Conservation (phyloP, 331 rosid genomes). For the Rhamnella rubrinervis region DNA sequence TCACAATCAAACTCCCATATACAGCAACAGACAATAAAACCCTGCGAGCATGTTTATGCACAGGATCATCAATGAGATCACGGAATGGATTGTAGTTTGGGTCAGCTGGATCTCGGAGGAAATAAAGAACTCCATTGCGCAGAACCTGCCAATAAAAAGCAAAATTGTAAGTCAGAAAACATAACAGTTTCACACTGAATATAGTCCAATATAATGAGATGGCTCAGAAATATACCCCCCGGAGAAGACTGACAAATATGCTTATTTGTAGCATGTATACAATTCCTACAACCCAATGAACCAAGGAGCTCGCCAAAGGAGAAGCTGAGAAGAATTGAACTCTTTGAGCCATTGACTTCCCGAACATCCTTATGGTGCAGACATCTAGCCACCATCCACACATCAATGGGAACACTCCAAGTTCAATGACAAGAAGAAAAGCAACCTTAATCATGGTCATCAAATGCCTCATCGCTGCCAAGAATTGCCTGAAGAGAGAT, state of each 20-base stretch:
- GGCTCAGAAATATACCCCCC: conserved; percentile 72
- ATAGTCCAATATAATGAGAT: neutral
- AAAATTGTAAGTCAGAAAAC: conserved; percentile 8
- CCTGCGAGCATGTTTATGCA: conserved; percentile 99
- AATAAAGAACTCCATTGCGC: conserved; percentile 95
- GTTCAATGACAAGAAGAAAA: conserved; percentile 94
- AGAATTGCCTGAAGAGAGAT: conserved; percentile 92
- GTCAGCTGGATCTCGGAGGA: conserved; percentile 97
- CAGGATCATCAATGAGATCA: conserved; percentile 96
- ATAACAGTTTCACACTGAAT: neutral
- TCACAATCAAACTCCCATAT: conserved; percentile 97
- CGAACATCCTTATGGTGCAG: conserved; percentile 97
- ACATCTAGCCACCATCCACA: conserved; percentile 99
- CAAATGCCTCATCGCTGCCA: conserved; percentile 98
- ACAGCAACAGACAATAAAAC: conserved; percentile 93
- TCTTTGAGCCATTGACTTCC: conserved; percentile 94
- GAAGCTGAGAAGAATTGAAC: conserved; percentile 92
- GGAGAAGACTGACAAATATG: conserved; percentile 97
- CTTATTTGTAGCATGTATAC: conserved; percentile 97
- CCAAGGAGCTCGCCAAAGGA: conserved; percentile 94
- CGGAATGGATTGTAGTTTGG: conserved; percentile 99
- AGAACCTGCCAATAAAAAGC: conserved; percentile 59
- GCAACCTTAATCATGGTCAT: conserved; percentile 99
- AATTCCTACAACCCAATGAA: conserved; percentile 99
- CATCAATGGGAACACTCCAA: conserved; percentile 97